These are phyloP conservation scores for Oropetium thomaeum DNA, from an alignment of 176 grass and related monocot genomes.

Conservation along the genomic window DNA sequence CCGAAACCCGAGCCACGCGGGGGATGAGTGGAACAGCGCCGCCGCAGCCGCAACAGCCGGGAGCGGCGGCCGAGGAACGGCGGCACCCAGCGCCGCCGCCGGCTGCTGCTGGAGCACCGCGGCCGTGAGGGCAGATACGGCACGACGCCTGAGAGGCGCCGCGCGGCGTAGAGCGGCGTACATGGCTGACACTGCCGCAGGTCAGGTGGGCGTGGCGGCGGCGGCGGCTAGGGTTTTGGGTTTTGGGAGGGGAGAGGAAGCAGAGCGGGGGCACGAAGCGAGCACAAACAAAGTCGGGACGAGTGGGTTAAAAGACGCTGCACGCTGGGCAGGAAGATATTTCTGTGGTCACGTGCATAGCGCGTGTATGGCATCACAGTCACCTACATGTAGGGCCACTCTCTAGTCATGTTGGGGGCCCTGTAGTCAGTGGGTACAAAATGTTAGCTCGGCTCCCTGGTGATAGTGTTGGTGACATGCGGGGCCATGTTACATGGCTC, in stretches of 20 bases:
- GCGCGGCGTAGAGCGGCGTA: constrained; percentile 46
- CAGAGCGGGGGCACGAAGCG: not conserved
- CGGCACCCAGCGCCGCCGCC: not conserved
- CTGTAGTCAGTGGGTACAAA: rapidly evolving
- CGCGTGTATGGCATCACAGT: not conserved
- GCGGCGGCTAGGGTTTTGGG: constrained; percentile 55
- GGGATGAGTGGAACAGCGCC: constrained; percentile 46
- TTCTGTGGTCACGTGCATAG: not conserved
- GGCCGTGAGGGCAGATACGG: constrained; percentile 6
- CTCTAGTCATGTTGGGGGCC: rapidly evolving
- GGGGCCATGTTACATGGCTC: rapidly evolving
- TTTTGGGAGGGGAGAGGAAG: not conserved
- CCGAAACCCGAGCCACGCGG: constrained; percentile 53
- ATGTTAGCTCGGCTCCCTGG: rapidly evolving
- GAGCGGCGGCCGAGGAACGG: not conserved
- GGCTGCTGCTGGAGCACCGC: not conserved
- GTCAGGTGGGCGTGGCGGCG: constrained; percentile 18
- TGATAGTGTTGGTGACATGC: not conserved
- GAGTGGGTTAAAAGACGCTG: not conserved
- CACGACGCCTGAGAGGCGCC: constrained; percentile 41
- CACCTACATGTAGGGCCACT: not conserved
- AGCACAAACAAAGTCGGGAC: not conserved
- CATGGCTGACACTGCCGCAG: constrained; percentile 27
- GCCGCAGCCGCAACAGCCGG: constrained; percentile 6
- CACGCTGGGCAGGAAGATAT: constrained; percentile 13